Evolutionary conservation across 495 filamentous ascomycete species (phyloP), one percentile per base, ranked within the genome.

Genomic region (Neurospora sp.): DNA sequence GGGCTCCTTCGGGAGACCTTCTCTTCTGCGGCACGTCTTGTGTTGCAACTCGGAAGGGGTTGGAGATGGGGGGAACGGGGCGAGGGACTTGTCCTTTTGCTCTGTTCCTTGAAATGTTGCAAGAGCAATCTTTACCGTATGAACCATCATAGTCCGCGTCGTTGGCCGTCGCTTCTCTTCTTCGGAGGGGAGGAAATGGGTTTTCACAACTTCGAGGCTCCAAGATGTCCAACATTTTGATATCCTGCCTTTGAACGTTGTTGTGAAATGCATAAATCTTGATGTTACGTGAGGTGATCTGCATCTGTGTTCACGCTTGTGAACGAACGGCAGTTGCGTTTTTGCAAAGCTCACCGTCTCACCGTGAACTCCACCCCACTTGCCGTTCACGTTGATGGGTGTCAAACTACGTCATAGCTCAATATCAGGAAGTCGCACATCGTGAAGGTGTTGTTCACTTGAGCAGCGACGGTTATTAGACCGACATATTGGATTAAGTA

Each of bases 101-200:
- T 35, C 75, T 75, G 75, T 44, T 75, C 70, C 68, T 77, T 77
- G 40, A 71, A 73, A 68, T 74, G 79, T 76, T 87, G 85, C 84
- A 79, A 87, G 79, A 87, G 37, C 71, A 78, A 84, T 65, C 10
- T 65, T 65, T 65, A 65, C 53, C 53, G 72, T 71, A 70, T 68
- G 85, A 83, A 80, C 85, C 85, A 82, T 87, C 85, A 87, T 87
- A 87, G 85, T 87, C 85, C 85, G 76, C 78, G 81, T 79, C 83
- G 80, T 72, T 53, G 74, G 79, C 80, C 81, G 70, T 77, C 75
- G 39, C 45, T 35, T 59, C 71, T 82, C 72, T 74, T 69, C 47
- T 59, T 59, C 22, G 22, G 47, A 14, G 10, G 47, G 47, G 53
- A 37, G 1, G 53, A 35, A 27, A 65, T 16, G 53, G 53, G 59